Conservation (phyloP, 2,329 filamentous ascomycete genomes). For the Microdochium bolleyi region DNA sequence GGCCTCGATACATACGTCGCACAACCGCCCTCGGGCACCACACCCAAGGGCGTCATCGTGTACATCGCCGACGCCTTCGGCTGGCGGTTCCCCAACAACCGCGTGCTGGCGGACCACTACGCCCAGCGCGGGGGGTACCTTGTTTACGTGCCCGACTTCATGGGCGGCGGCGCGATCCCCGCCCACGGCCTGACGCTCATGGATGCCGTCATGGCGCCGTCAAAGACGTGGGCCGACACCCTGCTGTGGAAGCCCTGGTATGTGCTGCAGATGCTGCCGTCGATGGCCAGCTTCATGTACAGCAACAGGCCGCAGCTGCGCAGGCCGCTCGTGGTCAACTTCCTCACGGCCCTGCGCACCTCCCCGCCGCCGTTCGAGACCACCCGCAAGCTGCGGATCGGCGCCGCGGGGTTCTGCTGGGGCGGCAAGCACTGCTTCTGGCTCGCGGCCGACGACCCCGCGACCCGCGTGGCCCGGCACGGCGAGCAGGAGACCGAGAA, state of each 20-base stretch:
- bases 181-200: slow-evolving; percentile 14
- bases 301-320: slow-evolving; percentile 20
- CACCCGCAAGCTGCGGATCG: slow-evolving; percentile 27
- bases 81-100: slow-evolving; percentile 43
- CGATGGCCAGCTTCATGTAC: slow-evolving; percentile 22
- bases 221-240: slow-evolving; percentile 7
- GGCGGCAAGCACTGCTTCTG: slow-evolving; percentile 46
- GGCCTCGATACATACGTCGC: slow-evolving; percentile 40
- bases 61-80: slow-evolving; percentile 49
- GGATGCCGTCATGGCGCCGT: slow-evolving; percentile 14
- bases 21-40: slow-evolving; percentile 20
- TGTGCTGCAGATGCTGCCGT: slow-evolving; percentile 12
- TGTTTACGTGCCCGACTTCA: slow-evolving; percentile 51
- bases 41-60: slow-evolving; percentile 39
- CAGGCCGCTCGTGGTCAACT: slow-evolving; percentile 24
- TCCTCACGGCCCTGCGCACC: slow-evolving; percentile 24
- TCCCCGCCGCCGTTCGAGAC: background rate
- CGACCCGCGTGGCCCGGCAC: background rate
- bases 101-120: slow-evolving; percentile 44
- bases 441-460: slow-evolving; percentile 31
- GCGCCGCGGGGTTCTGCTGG: slow-evolving; percentile 56
- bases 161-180: slow-evolving; percentile 24
- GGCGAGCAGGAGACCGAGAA: slow-evolving; percentile 12
- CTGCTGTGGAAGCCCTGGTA: slow-evolving; percentile 21
- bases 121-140: slow-evolving; percentile 39